Evolutionary conservation across 495 filamentous ascomycete species (phyloP).

Genomic region (Immersiella caudata): DNA sequence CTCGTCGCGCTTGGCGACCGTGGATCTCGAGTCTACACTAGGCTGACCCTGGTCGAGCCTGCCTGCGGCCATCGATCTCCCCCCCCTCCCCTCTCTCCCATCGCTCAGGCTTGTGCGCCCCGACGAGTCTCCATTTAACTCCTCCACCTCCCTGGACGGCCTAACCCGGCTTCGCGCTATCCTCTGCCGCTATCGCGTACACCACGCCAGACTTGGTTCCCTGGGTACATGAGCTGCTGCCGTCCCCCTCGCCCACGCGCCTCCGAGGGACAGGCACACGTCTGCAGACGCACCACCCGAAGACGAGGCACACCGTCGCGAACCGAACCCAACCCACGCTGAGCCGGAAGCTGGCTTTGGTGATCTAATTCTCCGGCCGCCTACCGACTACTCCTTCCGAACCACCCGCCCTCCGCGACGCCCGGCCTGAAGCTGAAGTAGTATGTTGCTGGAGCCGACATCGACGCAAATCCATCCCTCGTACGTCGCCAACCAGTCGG

Average conservation of each 20-base stretch:
- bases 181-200: conserved; percentile 39
- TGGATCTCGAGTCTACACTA: conserved; percentile 7
- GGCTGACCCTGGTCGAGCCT: conserved; percentile 24
- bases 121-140: conserved; percentile 26
- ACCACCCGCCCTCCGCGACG: conserved; percentile 25
- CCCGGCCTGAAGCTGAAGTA: conserved; percentile 31
- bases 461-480: conserved; percentile 39
- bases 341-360: conserved; percentile 30
- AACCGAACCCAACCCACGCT: conserved; percentile 29
- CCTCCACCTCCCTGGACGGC: conserved; percentile 23
- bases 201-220: conserved; percentile 38
- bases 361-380: conserved; percentile 36
- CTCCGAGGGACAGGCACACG: neutral
- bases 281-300: conserved; percentile 24
- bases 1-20: conserved; percentile 16
- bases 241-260: conserved; percentile 29
- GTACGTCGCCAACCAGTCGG: conserved; percentile 35
- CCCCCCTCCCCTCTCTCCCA: conserved; percentile 11
- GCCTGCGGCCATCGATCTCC: conserved; percentile 8
- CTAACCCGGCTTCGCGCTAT: conserved; percentile 24
- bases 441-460: conserved; percentile 46
- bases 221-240: conserved; percentile 38
- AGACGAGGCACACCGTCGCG: conserved; percentile 31
- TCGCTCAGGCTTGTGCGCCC: conserved; percentile 20
- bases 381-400: conserved; percentile 27